These are phyloP conservation scores for Colletotrichum liaoningense DNA, from an alignment of 2,329 filamentous ascomycete genomes.

Conservation along the genomic window DNA sequence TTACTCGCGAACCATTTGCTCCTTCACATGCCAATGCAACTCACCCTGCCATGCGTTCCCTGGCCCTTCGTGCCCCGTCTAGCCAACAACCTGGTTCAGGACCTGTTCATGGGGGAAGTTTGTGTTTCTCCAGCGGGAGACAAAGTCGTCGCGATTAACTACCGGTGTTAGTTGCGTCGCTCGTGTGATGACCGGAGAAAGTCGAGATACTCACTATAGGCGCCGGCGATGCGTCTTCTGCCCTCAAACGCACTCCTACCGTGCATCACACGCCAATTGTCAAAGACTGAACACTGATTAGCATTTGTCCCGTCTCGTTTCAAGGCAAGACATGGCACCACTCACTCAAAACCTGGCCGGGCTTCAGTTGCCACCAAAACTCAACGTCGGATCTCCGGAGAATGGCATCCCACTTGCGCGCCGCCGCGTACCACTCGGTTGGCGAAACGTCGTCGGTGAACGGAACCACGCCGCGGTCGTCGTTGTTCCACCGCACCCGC, in stretches of 20 bases:
- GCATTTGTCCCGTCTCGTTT: neutral
- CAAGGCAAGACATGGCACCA: conserved; percentile 34
- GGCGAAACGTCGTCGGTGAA: conserved; percentile 61
- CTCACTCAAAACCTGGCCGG: conserved; percentile 82
- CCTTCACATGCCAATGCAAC: neutral
- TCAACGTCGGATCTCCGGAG: conserved; percentile 73
- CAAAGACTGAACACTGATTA: conserved; percentile 76
- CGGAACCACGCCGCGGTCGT: conserved; percentile 81
- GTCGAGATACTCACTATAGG: conserved; percentile 76
- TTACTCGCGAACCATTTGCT: neutral
- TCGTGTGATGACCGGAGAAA: neutral
- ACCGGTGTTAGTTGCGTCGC: conserved; percentile 3
- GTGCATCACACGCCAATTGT: conserved; percentile 96
- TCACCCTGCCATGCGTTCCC: neutral
- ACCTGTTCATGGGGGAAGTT: conserved; percentile 67
- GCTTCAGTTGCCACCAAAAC: conserved; percentile 84
- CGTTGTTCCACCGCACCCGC: conserved; percentile 92
- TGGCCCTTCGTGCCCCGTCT: neutral
- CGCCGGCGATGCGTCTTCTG: conserved; percentile 88
- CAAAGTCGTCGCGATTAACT: conserved; percentile 86
- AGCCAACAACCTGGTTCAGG: conserved; percentile 42
- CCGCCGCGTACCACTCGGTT: conserved; percentile 81
- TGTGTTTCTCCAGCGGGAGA: conserved; percentile 80
- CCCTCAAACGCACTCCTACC: conserved; percentile 87
- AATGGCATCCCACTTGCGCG: conserved; percentile 78